Conservation (phyloP, 345 rosid genomes). For the Euphorbia pulcherrima region DNA sequence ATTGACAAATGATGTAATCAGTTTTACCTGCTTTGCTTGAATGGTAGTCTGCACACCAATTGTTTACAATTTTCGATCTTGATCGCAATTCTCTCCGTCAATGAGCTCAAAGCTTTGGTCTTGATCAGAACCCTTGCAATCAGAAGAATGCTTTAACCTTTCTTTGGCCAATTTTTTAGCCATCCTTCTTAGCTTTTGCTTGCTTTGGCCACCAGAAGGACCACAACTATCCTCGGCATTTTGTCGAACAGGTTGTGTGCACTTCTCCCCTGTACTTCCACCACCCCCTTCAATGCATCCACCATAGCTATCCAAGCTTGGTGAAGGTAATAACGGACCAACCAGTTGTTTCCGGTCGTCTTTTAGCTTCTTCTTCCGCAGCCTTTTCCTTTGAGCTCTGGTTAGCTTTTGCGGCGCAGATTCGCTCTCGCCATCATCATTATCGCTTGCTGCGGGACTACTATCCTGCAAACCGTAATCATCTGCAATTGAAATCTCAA, state of each 20-base stretch:
- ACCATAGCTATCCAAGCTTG: neutral
- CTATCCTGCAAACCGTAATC: slow-evolving; percentile 29
- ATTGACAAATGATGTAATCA: too few relatives aligned
- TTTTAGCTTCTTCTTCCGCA: slow-evolving; percentile 62
- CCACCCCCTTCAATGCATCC: too few relatives aligned
- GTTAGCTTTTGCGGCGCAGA: slow-evolving; percentile 36
- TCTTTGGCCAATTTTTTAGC: slow-evolving; percentile 52
- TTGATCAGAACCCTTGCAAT: slow-evolving; percentile 3
- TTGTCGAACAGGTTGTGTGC: slow-evolving; percentile 46
- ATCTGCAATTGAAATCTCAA: slow-evolving; percentile 32
- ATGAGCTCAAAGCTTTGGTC: slow-evolving; percentile 4
- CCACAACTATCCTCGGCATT: slow-evolving; percentile 22
- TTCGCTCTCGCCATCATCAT: slow-evolving; percentile 16
- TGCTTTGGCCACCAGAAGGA: slow-evolving; percentile 25
- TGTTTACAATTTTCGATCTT: neutral
- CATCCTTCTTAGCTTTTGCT: slow-evolving; percentile 47
- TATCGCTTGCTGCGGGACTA: slow-evolving; percentile 22
- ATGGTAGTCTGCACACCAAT: too few relatives aligned
- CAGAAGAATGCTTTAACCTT: slow-evolving; percentile 12
- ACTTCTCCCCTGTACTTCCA: slow-evolving; percentile 12
- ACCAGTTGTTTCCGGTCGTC: slow-evolving; percentile 53
- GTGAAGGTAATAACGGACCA: slow-evolving; percentile 57
- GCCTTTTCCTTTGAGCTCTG: slow-evolving; percentile 74
- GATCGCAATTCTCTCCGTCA: slow-evolving; percentile 1
- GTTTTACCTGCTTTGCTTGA: too few relatives aligned